Evolutionary conservation across 1,139 yeast species (phyloP).

Genomic region (Zygoascus meyerae): DNA sequence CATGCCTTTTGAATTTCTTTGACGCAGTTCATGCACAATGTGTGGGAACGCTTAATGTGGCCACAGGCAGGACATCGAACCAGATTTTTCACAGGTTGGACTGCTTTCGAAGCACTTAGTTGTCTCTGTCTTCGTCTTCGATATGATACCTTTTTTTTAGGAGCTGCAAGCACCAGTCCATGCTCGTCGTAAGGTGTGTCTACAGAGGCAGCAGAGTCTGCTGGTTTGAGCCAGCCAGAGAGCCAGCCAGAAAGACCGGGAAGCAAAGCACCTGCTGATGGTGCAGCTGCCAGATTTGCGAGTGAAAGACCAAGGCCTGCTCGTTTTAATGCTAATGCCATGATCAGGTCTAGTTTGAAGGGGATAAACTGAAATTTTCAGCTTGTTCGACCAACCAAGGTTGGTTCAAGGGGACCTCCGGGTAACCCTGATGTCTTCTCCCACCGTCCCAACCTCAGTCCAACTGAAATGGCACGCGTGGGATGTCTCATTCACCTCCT

Average conservation of each 20-base stretch:
- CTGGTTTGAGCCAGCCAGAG: background rate
- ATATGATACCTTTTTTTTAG: slow-evolving; percentile 88
- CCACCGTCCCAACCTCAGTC: too few species aligned
- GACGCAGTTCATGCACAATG: slow-evolving; percentile 90
- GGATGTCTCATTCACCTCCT: too few species aligned
- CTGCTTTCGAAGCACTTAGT: slow-evolving; percentile 77
- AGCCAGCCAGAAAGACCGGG: slow-evolving; percentile 6
- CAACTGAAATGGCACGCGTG: too few species aligned
- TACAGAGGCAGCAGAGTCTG: background rate
- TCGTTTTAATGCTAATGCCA: slow-evolving; percentile 5
- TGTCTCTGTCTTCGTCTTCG: slow-evolving; percentile 77
- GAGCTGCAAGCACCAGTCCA: slow-evolving; percentile 79
- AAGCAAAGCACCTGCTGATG: background rate
- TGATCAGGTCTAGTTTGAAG: background rate
- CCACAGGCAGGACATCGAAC: slow-evolving; percentile 97
- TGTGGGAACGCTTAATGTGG: slow-evolving; percentile 79
- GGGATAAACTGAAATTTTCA: background rate
- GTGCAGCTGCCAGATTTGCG: background rate
- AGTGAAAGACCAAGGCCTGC: background rate
- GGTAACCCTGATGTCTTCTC: too few species aligned
- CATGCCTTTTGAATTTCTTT: slow-evolving; percentile 71
- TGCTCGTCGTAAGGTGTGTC: slow-evolving; percentile 28
- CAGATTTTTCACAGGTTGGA: slow-evolving; percentile 66
- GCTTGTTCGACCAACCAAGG: too few species aligned
- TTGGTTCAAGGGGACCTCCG: too few species aligned